Percentiles rank a stretch among this genome's conserved stretches.
These are phyloP conservation scores for Dysphania ambrosioides DNA, from an alignment of 148 eudicot genomes.

Conservation along the genomic window DNA sequence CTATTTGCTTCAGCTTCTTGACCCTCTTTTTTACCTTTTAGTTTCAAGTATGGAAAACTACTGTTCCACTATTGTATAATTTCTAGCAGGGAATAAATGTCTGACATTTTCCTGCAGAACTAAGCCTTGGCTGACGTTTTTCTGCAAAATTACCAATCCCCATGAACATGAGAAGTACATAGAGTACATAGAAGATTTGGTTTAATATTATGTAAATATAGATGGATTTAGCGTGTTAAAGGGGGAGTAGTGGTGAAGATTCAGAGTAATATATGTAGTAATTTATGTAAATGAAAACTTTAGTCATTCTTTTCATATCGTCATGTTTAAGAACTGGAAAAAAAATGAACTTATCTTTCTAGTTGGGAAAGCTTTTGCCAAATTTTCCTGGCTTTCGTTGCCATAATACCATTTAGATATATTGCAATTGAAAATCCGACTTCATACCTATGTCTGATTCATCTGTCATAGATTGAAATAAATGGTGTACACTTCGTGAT, in stretches of 20 bases:
- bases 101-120: background rate
- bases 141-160: background rate
- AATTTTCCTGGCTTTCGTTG: too few relatives aligned
- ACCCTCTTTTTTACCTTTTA: background rate
- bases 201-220: conserved; percentile 1
- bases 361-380: too few relatives aligned
- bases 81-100: conserved; percentile 20
- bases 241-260: background rate
- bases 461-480: too few relatives aligned
- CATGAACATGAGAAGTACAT: background rate
- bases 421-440: too few relatives aligned
- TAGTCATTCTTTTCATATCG: background rate
- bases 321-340: too few relatives aligned
- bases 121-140: background rate
- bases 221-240: background rate
- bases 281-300: background rate
- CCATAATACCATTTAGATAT: too few relatives aligned
- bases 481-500: too few relatives aligned
- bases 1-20: conserved; percentile 19
- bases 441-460: too few relatives aligned
- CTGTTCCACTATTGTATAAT: conserved; percentile 19
- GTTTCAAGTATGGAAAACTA: conserved; percentile 21
- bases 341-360: too few relatives aligned
- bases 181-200: background rate
- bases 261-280: too few relatives aligned